Evolutionary conservation across 371 early-diverging fungal species (phyloP), one percentile per base, ranked within the genome.

Genomic region (Rhizopus stolonifer): DNA sequence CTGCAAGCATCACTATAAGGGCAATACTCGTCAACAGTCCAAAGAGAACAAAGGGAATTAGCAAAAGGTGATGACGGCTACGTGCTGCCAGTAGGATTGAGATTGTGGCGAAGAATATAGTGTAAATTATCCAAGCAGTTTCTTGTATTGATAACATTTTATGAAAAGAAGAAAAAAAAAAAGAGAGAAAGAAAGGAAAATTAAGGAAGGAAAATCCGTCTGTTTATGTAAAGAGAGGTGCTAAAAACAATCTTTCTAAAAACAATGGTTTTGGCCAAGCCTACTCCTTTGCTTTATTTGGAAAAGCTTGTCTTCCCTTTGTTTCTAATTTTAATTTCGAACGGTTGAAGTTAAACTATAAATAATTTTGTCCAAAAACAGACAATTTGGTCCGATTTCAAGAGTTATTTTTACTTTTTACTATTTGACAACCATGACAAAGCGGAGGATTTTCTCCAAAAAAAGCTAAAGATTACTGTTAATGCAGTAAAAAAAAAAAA

Each of bases 81-180:
- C 69, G 49, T 11, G 38, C 32, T 24, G 46, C 44, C 24, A 69
- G 39, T 14, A 49, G 33, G 14, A 59, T 21, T 1, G 59, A 42
- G 17, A 61, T 45, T 5, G 58, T 19, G 0, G 62, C 23, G 19
- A 69, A 65, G 8, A 70, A 11, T 13, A 54, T 49, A 39, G 57
- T 51, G 50, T 73, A 69, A 15, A 67, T 36, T 38, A 52, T 48
- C 74, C 74, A 73, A 17, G 65, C 54, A 19, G 31, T 53, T 40
- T 64, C 65, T 59, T 69, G 65, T 51, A 24, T 14, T 48, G 59
- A 53, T 13, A 69, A 34, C 69, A 66, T 66, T 14, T 1, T 52
- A 26, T 39, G 17, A 44, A 9, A 18, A 23, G 8, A 42, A 25
- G 49, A 31, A 48, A n/a, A 45, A 49, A 44, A 36, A 25, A 25